Evolutionary conservation across 352 stramenopile species (phyloP).

Genomic region (Phytophthora chlamydospora): DNA sequence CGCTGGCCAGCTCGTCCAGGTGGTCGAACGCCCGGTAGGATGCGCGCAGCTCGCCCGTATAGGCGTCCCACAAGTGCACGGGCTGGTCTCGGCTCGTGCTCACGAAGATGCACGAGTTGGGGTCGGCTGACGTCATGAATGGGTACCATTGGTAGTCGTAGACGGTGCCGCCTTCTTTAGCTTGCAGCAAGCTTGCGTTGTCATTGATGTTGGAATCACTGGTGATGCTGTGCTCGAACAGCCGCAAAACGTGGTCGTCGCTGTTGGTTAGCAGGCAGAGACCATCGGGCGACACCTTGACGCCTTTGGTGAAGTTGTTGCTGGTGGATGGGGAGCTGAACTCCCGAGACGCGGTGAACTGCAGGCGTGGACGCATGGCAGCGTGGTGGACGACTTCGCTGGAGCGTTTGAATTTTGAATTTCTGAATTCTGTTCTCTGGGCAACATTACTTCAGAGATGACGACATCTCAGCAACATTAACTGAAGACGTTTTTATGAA

Average conservation of each 20-base stretch:
- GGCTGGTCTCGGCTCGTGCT: slow-evolving; percentile 87
- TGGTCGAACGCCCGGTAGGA: slow-evolving; percentile 88
- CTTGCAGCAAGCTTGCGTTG: slow-evolving; percentile 50
- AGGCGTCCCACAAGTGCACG: slow-evolving; percentile 93
- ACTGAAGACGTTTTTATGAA: too few relatives aligned
- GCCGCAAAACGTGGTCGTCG: slow-evolving; percentile 79
- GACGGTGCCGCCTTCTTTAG: slow-evolving; percentile 76
- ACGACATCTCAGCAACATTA: too few relatives aligned
- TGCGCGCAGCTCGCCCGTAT: slow-evolving; percentile 79
- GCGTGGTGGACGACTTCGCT: slow-evolving; percentile 18
- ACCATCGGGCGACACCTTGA: slow-evolving; percentile 77
- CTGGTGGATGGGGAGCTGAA: slow-evolving; percentile 25
- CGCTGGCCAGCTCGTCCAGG: slow-evolving; percentile 84
- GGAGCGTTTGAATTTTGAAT: too few relatives aligned
- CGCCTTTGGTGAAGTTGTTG: slow-evolving; percentile 85
- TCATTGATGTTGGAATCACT: slow-evolving; percentile 9
- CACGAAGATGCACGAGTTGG: slow-evolving; percentile 85
- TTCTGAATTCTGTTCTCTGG: too few relatives aligned
- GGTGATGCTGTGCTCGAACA: slow-evolving; percentile 65
- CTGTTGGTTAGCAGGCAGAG: slow-evolving; percentile 89
- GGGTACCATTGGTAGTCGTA: slow-evolving; percentile 92
- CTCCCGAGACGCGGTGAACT: slow-evolving; percentile 36
- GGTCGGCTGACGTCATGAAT: slow-evolving; percentile 81
- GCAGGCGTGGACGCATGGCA: slow-evolving; percentile 22
- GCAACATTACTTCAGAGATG: too few relatives aligned